These are phyloP conservation scores for Phanerochaete carnosa DNA, from an alignment of 768 basidiomycete species.

Conservation along the genomic window DNA sequence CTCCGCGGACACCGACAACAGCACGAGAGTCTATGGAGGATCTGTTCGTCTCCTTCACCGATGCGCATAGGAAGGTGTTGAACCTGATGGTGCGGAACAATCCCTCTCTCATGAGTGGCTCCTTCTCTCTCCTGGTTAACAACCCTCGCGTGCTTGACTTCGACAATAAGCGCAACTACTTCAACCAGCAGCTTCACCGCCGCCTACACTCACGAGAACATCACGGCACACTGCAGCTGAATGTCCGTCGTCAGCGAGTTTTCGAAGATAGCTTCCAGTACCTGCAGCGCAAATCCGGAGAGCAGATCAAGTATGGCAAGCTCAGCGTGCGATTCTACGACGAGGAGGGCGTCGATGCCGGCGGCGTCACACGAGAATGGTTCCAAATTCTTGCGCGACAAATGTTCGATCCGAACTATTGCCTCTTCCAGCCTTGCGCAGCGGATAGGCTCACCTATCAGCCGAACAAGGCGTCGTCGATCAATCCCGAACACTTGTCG, in stretches of 20 bases:
- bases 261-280: slow-evolving; percentile 98
- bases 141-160: slow-evolving; percentile 97
- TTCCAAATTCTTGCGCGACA: slow-evolving; percentile 96
- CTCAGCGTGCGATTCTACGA: slow-evolving; percentile 94
- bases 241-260: slow-evolving; percentile 85
- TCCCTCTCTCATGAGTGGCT: slow-evolving; percentile 96
- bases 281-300: slow-evolving; percentile 84
- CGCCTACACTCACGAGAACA: slow-evolving; percentile 79
- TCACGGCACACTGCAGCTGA: slow-evolving; percentile 79
- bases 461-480: slow-evolving; percentile 89
- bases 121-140: slow-evolving; percentile 93
- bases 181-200: slow-evolving; percentile 87
- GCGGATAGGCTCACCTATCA: slow-evolving; percentile 95
- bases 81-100: slow-evolving; percentile 99
- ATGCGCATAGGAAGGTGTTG: slow-evolving; percentile 87
- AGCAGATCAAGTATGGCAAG: slow-evolving; percentile 98
- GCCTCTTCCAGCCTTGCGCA: slow-evolving; percentile 96
- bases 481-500: slow-evolving; percentile 92
- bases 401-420: slow-evolving; percentile 99
- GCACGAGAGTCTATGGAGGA: slow-evolving; percentile 82
- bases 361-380: slow-evolving; percentile 97
- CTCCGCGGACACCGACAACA: slow-evolving; percentile 63
- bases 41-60: slow-evolving; percentile 90
- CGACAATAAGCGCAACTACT: slow-evolving; percentile 98
- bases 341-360: slow-evolving; percentile 98